A percentile compares a stretch with the other conserved stretches of the same genome.
These are phyloP conservation scores for Geotrichum citri-aurantii DNA, from an alignment of 1,139 yeast genomes.

Conservation along the genomic window DNA sequence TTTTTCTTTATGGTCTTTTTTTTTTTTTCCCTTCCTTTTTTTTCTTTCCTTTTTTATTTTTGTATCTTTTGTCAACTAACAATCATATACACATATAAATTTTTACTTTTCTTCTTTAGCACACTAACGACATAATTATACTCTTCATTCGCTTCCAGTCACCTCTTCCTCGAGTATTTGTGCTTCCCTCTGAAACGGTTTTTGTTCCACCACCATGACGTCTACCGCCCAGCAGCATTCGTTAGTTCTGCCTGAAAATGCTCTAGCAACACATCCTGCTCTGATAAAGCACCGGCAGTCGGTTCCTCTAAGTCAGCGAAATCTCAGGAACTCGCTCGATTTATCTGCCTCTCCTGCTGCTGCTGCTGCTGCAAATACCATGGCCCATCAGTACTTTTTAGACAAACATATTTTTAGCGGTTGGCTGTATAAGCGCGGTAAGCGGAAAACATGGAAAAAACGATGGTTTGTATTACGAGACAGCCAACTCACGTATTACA, in stretches of 20 bases:
- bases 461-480: slow-evolving; percentile 55
- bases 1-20: background rate
- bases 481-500: slow-evolving; percentile 52
- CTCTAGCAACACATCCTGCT: slow-evolving; percentile 12
- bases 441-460: slow-evolving; percentile 41
- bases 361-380: background rate
- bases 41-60: background rate
- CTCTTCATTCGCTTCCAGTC: background rate
- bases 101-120: slow-evolving; percentile 35
- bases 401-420: slow-evolving; percentile 10
- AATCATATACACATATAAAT: slow-evolving; percentile 28
- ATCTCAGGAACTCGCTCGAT: background rate
- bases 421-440: slow-evolving; percentile 12
- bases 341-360: background rate
- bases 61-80: too few species aligned
- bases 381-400: background rate
- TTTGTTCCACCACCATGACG: background rate
- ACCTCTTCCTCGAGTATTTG: background rate
- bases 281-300: slow-evolving; percentile 7
- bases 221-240: background rate
- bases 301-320: slow-evolving; percentile 10
- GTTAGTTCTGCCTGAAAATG: slow-evolving; percentile 10
- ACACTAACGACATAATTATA: too few species aligned
- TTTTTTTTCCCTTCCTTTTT: background rate
- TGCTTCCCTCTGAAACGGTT: background rate